Base-by-base conservation (phyloP, 2,329 filamentous ascomycete species). In the Curvularia eragrostidis region DNA sequence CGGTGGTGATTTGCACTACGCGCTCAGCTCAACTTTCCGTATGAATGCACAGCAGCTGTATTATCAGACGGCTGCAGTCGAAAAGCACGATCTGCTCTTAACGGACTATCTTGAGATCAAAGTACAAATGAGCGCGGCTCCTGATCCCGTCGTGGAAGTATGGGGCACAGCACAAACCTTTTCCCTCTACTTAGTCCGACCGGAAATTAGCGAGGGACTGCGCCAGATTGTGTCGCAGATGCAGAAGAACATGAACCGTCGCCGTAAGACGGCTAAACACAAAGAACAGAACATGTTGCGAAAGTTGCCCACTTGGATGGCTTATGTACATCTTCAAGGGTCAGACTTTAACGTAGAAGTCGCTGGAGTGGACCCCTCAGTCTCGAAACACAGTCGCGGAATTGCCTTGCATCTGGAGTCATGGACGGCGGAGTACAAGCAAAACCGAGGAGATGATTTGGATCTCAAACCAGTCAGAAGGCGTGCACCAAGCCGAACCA, bases 191-290 rank as follows among this genome's bases (percentile, higher is more conserved):
- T 89, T 99, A 82, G 89, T 97, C 8, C 88, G 94, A 21, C 89
- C 91, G 5, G 95, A 99, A 72, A 97, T 99, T 57, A 95, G 89
- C 52, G 90, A 96, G 70, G 96, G 95, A 21, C 83, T 99, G 30
- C 91, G 91, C 23, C 92, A 98, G 74, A 97, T 99, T 61, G 87
- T 97, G 13, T 87, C 88, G 41, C 93, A 98, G 71, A 83, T 97
- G 51, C 87, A 89, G 43, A 87, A 69, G 32, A 71, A 73, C 21
- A 65, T 84, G 36, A 75, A 63, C 10, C 62, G 62, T 18, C 66
- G 68, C 32, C 65, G 66, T 9, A 66, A 64, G 75, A 3, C 74
- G 74, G 38, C 79, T 80, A n/a, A 83, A 79, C 65, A 64, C 18
- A 69, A 67, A 41, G 57, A 84, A 85, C 49, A 82, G 81, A 77